Percentiles rank a stretch among this genome's conserved stretches.
Evolutionary conservation across 1,284 basidiomycete genomes (phyloP).

Genomic region (Salmacisia buchloeana): DNA sequence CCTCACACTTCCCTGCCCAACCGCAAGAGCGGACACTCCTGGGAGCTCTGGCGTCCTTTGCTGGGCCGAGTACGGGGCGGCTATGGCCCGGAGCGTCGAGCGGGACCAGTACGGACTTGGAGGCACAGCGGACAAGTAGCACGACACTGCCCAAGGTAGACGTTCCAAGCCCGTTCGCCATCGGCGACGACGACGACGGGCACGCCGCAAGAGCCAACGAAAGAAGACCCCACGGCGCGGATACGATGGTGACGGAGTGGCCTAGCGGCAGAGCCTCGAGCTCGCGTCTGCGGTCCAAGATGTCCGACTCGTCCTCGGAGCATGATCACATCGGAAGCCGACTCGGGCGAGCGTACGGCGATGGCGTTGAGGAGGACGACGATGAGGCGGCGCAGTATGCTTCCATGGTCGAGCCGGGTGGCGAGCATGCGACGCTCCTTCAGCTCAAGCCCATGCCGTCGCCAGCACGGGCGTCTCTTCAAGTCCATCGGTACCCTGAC

Average conservation of each 20-base stretch:
- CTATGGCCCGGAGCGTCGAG: too few species aligned
- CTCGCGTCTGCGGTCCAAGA: background rate
- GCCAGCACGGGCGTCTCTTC: too few species aligned
- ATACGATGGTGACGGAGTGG: too few species aligned
- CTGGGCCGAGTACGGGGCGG: too few species aligned
- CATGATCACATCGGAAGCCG: background rate
- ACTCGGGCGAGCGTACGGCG: background rate
- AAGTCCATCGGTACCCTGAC: background rate
- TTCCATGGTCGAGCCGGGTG: background rate
- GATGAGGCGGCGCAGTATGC: background rate
- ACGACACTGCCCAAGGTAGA: background rate
- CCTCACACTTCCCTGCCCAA: background rate
- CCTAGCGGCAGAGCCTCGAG: too few species aligned
- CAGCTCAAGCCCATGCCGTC: constrained; percentile 1
- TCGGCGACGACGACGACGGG: background rate
- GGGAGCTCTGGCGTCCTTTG: background rate
- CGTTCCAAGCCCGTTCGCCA: background rate
- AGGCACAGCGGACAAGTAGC: background rate
- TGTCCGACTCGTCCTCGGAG: background rate
- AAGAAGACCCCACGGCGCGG: too few species aligned
- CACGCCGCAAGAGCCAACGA: too few species aligned
- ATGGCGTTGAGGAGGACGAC: background rate
- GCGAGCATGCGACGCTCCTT: background rate
- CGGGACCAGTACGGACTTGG: background rate
- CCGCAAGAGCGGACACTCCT: background rate